These are phyloP conservation scores for Glycine latifolia DNA, from an alignment of 306 rosid species.

Conservation along the genomic window DNA sequence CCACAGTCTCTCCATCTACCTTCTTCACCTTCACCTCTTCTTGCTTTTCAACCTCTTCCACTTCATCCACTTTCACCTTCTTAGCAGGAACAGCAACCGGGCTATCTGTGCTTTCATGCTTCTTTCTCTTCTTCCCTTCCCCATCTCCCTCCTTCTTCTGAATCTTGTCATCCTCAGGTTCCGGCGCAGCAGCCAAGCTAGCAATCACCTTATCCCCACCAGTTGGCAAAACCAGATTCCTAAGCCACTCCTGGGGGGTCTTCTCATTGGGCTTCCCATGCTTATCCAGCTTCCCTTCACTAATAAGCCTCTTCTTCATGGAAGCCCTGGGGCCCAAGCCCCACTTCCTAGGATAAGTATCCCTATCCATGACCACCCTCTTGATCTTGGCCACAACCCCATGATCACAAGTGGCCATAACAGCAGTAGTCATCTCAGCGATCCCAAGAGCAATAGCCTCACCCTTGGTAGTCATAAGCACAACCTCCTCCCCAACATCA, in stretches of 20 bases:
- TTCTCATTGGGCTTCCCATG: conserved; percentile 77
- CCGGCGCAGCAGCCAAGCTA: conserved; percentile 61
- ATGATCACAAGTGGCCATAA: conserved; percentile 90
- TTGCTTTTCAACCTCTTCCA: conserved; percentile 41
- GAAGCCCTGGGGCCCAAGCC: conserved; percentile 87
- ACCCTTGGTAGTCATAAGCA: conserved; percentile 85
- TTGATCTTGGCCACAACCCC: conserved; percentile 86
- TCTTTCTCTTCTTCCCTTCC: conserved; percentile 61
- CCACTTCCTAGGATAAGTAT: conserved; percentile 90
- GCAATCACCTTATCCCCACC: conserved; percentile 76
- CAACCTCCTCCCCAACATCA: conserved; percentile 85
- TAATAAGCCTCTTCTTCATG: conserved; percentile 75
- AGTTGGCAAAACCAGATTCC: conserved; percentile 67
- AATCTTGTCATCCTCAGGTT: conserved; percentile 12
- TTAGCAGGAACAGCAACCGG: conserved; percentile 53
- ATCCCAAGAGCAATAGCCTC: conserved; percentile 88
- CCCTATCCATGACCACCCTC: conserved; percentile 93
- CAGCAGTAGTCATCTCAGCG: conserved; percentile 91
- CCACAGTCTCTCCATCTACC: conserved; percentile 40
- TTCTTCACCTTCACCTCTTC: conserved; percentile 45
- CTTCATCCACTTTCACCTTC: conserved; percentile 57
- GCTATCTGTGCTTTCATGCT: conserved; percentile 52
- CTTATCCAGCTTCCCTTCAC: conserved; percentile 75
- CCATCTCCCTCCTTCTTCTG: conserved; percentile 40
- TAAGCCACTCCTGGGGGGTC: conserved; percentile 76